phyloP scores from a whole-genome alignment of 1,139 yeast genomes.

The Kodamaea derodonti region DNA sequence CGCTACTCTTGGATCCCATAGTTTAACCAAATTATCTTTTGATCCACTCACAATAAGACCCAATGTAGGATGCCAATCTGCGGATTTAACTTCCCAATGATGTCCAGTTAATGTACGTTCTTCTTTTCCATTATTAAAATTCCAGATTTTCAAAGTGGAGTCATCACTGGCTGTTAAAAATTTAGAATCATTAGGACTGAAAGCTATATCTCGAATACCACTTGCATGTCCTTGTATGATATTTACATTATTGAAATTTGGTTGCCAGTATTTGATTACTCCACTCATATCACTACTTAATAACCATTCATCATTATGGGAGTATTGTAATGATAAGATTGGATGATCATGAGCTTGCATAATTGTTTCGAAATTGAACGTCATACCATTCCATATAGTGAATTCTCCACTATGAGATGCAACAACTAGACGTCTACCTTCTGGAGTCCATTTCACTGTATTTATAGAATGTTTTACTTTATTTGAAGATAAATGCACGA shows the following conservation, averaged over 20 bases:
- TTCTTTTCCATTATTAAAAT: slow-evolving; percentile 83
- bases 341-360: slow-evolving; percentile 98
- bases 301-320: slow-evolving; percentile 93
- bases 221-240: slow-evolving; percentile 76
- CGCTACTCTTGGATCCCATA: slow-evolving; percentile 92
- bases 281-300: slow-evolving; percentile 94
- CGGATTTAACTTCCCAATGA: slow-evolving; percentile 97
- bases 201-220: slow-evolving; percentile 81
- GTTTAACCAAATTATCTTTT: slow-evolving; percentile 85
- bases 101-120: slow-evolving; percentile 84
- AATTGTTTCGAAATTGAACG: slow-evolving; percentile 92
- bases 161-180: slow-evolving; percentile 94
- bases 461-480: slow-evolving; percentile 90
- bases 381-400: slow-evolving; percentile 94
- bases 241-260: slow-evolving; percentile 93
- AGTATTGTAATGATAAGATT: slow-evolving; percentile 72
- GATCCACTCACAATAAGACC: slow-evolving; percentile 88
- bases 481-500: slow-evolving; percentile 86
- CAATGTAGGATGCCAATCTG: slow-evolving; percentile 92
- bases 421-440: slow-evolving; percentile 84
- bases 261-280: slow-evolving; percentile 91
- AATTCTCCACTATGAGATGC: slow-evolving; percentile 95
- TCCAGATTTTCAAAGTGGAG: slow-evolving; percentile 86
- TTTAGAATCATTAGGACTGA: slow-evolving; percentile 86
- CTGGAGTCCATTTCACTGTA: slow-evolving; percentile 94